These are phyloP conservation scores for Papilionanthe hybrid DNA, from an alignment of 116 monocot species.

Conservation along the genomic window DNA sequence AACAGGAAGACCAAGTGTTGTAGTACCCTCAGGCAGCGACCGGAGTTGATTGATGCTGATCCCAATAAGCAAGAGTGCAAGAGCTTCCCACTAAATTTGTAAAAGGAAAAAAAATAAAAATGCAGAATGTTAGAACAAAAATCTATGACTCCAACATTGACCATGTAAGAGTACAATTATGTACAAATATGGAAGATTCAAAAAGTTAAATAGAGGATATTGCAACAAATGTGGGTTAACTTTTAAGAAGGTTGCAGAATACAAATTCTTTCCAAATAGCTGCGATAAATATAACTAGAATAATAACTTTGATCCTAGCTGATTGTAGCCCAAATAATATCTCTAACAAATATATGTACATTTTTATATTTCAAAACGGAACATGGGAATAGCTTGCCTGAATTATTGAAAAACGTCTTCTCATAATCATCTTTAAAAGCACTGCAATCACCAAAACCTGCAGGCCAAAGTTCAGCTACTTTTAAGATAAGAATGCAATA, in stretches of 20 bases:
- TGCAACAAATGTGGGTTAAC: not conserved
- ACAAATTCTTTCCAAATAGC: not conserved
- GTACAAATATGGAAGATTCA: not conserved
- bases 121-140: not conserved
- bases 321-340: not conserved
- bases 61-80: slow-evolving; percentile 92
- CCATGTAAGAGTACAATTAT: not conserved
- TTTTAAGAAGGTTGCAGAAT: not conserved
- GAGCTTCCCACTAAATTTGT: slow-evolving; percentile 81
- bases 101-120: slow-evolving; percentile 1
- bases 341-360: not conserved
- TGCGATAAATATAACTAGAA: not conserved
- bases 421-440: slow-evolving; percentile 83
- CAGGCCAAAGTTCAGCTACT: slow-evolving; percentile 2
- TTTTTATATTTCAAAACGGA: not conserved
- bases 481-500: not conserved
- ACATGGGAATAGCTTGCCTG: slow-evolving; percentile 40
- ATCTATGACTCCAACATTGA: not conserved
- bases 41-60: slow-evolving; percentile 90
- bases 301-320: not conserved
- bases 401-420: slow-evolving; percentile 75
- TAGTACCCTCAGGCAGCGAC: slow-evolving; percentile 59
- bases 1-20: slow-evolving; percentile 60
- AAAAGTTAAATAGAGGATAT: not conserved
- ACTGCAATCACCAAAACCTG: slow-evolving; percentile 94